These are phyloP conservation scores for Garcia nutans DNA, from an alignment of 345 rosid genomes.

Conservation along the genomic window DNA sequence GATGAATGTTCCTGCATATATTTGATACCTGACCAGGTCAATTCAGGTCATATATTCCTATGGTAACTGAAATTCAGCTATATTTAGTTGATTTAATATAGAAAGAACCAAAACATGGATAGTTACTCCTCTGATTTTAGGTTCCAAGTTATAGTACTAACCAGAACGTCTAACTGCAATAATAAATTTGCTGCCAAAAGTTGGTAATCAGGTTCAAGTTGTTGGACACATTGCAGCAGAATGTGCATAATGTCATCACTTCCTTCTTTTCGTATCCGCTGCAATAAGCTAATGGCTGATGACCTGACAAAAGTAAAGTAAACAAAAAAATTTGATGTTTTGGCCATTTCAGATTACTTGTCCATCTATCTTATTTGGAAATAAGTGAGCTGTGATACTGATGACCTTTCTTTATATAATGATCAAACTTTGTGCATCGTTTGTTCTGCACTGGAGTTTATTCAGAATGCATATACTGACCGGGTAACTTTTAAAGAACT, in stretches of 20 bases:
- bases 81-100: too few species aligned
- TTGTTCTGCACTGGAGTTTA: neutral
- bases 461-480: neutral
- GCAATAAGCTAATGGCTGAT: constrained; percentile 58
- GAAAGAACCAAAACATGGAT: neutral
- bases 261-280: constrained; percentile 57
- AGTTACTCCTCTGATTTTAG: neutral
- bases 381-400: neutral
- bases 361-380: neutral
- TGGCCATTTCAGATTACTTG: neutral
- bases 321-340: neutral
- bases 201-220: constrained; percentile 52
- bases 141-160: constrained; percentile 22
- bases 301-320: constrained; percentile 47
- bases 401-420: neutral
- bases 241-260: constrained; percentile 40
- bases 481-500: neutral
- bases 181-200: constrained; percentile 71
- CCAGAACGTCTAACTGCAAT: constrained; percentile 69
- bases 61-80: neutral
- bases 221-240: constrained; percentile 44
- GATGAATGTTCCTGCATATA: constrained; percentile 55
- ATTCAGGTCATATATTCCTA: neutral
- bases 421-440: neutral
- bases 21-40: neutral